Evolutionary conservation across 306 rosid species (phyloP).

Genomic region (Rosa multiflora): DNA sequence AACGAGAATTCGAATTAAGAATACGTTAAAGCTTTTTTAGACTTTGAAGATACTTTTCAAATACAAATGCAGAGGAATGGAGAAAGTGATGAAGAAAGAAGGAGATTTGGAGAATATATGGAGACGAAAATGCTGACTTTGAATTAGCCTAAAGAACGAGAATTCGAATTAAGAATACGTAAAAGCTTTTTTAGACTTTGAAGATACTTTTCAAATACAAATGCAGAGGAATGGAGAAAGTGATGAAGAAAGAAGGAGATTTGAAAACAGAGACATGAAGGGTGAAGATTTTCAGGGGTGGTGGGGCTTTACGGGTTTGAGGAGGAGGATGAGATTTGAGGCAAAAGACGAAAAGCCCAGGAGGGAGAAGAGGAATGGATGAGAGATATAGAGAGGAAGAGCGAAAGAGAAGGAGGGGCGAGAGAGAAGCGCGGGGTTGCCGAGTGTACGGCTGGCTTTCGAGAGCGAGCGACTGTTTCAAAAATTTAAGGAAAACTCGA

Average conservation of each 20-base stretch:
- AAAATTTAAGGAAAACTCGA: not conserved
- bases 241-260: not conserved
- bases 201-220: constrained; percentile 33
- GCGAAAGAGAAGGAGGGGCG: not conserved
- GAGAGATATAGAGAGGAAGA: not conserved
- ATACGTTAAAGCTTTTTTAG: not conserved
- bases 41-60: constrained; percentile 32
- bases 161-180: not conserved
- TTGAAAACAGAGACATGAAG: too few relatives aligned
- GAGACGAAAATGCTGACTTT: constrained; percentile 37
- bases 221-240: constrained; percentile 19
- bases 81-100: constrained; percentile 8
- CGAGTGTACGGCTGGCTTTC: constrained; percentile 13
- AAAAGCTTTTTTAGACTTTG: constrained; percentile 1
- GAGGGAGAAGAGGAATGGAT: not conserved
- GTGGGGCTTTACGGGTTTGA: not conserved
- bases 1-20: not conserved
- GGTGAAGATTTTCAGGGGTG: too few relatives aligned
- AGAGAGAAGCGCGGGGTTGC: constrained; percentile 21
- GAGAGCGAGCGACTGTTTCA: not conserved
- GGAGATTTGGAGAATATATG: not conserved
- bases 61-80: constrained; percentile 17
- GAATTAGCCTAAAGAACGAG: constrained; percentile 15
- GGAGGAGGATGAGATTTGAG: not conserved
- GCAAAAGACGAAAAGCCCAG: not conserved